Evolutionary conservation across 2,329 filamentous ascomycete species (phyloP), one percentile per base, ranked within the genome.

Genomic region (Parasarocladium wereldwijsianum): DNA sequence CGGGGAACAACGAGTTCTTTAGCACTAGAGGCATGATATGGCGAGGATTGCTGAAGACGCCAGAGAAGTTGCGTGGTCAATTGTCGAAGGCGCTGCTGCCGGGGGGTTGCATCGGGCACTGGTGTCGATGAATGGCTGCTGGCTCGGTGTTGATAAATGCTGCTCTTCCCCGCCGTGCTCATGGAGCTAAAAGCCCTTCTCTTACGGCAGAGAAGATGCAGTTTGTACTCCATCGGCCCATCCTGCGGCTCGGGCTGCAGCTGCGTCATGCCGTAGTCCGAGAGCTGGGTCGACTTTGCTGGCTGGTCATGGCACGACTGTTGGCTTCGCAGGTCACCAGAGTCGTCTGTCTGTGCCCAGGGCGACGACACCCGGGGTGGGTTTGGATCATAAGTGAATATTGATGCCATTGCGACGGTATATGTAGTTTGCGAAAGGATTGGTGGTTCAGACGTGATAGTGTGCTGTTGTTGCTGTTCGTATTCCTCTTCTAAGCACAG

Each of bases 141-240:
- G 11, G 24, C 34, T 28, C 24, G 26, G 29, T 34, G 28, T 26
- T 33, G 37, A 25, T 28, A 24, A 17, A 8, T 19, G 10, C 8
- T 13, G 23, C 6, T 32, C 24, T 6, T 28, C 16, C 13, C 26
- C 22, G 20, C 16, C 8, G 84, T 92, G 40, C 73, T 86, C 49
- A 76, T 76, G 18, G 65, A 69, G 20, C 64, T 66, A 50, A 86
- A 93, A 6, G 69, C 71, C 36, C 84, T 70, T 34, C 87, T 69
- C 11, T 80, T 76, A 20, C 85, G 74, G 30, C 94, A 59, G 6
- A 96, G 65, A 5, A 98, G 62, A 54, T 96, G 90, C 24, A 98
- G 58, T 52, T 98, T 98, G 57, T 98, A 98, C 55, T 98, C 90
- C 1, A 83, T 92, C 12, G 90, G 85, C 0, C 90, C 90, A 38